Percentiles rank a stretch among this genome's conserved stretches.
Evolutionary conservation across 371 early-diverging fungal genomes (phyloP).

Genomic region (Apophysomyces variabilis): DNA sequence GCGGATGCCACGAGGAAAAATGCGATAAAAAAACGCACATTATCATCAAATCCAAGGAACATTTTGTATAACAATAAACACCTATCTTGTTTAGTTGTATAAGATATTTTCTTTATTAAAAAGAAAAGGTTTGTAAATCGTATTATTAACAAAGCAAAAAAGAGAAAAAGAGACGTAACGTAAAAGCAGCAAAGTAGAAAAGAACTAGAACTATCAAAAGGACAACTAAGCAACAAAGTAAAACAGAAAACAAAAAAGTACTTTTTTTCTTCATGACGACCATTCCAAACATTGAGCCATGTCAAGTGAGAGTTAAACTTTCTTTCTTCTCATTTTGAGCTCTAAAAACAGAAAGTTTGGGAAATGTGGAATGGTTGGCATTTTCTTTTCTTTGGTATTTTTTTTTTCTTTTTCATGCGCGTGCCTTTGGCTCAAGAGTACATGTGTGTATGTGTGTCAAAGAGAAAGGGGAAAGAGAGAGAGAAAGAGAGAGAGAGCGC

Average conservation of each 20-base stretch:
- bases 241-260: neutral
- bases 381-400: too few relatives aligned
- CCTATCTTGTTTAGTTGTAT: neutral
- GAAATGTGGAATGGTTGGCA: too few relatives aligned
- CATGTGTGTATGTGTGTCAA: too few relatives aligned
- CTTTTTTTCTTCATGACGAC: neutral
- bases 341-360: too few relatives aligned
- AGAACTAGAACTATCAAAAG: neutral
- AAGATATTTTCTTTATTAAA: neutral
- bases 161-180: neutral
- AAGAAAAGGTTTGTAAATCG: conserved; percentile 2
- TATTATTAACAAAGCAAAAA: conserved; percentile 7
- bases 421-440: too few relatives aligned
- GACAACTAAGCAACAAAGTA: neutral
- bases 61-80: conserved; percentile 3
- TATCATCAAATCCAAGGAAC: neutral
- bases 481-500: neutral
- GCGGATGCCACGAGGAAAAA: conserved; percentile 2
- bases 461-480: neutral
- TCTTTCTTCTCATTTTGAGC: too few relatives aligned
- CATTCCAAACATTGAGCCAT: too few relatives aligned
- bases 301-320: too few relatives aligned
- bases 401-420: too few relatives aligned
- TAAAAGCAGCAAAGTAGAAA: neutral
- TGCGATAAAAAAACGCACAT: neutral